These are phyloP conservation scores for Stephanodiscus minutulus DNA, from an alignment of 108 stramenopile genomes.

Conservation along the genomic window DNA sequence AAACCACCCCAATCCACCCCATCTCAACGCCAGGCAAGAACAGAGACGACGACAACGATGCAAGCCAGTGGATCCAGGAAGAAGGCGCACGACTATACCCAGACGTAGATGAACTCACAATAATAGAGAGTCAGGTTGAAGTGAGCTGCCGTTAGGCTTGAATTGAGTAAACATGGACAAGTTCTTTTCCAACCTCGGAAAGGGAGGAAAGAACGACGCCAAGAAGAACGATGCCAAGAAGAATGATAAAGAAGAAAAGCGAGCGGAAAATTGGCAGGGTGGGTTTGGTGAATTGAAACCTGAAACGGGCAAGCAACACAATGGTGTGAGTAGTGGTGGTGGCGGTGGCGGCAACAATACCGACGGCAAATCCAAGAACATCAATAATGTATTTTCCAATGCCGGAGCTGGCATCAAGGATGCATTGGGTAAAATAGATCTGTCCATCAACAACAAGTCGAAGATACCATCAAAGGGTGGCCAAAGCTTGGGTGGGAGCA, in stretches of 20 bases:
- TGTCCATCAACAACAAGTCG: conserved; percentile 15
- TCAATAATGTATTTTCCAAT: conserved; percentile 50
- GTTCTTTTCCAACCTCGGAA: conserved; percentile 38
- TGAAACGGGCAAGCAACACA: conserved; percentile 19
- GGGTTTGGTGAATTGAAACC: conserved; percentile 37
- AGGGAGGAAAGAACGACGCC: conserved; percentile 23
- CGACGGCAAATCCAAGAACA: conserved; percentile 22
- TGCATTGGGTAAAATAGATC: conserved; percentile 38
- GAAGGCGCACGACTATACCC: no score
- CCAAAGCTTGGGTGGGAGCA: conserved; percentile 62
- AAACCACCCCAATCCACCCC: no score
- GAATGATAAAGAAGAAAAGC: conserved; percentile 47
- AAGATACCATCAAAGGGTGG: conserved; percentile 46
- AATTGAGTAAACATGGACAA: conserved; percentile 33
- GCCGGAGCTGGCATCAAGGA: conserved; percentile 46
- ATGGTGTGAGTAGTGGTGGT: conserved; percentile 5
- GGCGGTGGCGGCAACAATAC: conserved; percentile 14
- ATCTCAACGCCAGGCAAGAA: no score
- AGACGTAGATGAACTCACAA: no score
- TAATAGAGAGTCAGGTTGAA: no score
- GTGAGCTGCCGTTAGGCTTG: no score
- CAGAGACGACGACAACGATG: no score
- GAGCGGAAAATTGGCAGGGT: conserved; percentile 15
- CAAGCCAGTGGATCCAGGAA: no score
- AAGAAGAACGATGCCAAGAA: conserved; percentile 30